Percentiles rank a stretch among this genome's conserved stretches.
These are phyloP conservation scores for Hondaea fermentalgiana DNA, from an alignment of 108 stramenopile genomes.

Conservation along the genomic window DNA sequence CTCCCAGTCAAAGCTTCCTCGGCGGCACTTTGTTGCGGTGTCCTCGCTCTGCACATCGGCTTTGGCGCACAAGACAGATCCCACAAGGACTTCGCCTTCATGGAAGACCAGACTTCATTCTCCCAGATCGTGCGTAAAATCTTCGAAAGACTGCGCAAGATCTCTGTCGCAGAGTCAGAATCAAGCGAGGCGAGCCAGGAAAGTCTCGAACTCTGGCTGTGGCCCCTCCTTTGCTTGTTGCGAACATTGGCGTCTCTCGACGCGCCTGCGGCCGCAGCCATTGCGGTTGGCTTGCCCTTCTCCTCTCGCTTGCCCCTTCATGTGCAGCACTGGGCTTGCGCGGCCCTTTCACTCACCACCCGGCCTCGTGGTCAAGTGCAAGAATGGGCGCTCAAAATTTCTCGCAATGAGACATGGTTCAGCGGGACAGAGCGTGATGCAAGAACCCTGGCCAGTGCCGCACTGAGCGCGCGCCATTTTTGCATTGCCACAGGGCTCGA, in stretches of 20 bases:
- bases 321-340: not conserved
- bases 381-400: not conserved
- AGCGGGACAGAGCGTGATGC: not conserved
- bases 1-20: too few species aligned
- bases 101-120: too few species aligned
- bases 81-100: too few species aligned
- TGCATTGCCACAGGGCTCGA: not conserved
- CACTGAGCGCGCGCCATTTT: not conserved
- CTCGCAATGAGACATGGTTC: not conserved
- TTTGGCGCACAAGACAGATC: too few species aligned
- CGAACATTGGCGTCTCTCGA: not conserved
- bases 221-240: not conserved
- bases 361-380: not conserved
- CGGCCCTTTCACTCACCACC: not conserved
- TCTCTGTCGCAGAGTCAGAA: too few species aligned
- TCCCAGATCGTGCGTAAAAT: too few species aligned
- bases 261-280: not conserved
- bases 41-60: too few species aligned
- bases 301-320: not conserved
- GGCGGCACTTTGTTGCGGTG: too few species aligned
- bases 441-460: not conserved
- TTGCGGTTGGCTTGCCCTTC: not conserved
- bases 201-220: not conserved
- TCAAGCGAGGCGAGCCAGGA: too few species aligned
- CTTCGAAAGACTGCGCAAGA: too few species aligned